phyloP scores from a whole-genome alignment of 2,329 filamentous ascomycete species.

The Tolypocladium cylindrosporum region DNA sequence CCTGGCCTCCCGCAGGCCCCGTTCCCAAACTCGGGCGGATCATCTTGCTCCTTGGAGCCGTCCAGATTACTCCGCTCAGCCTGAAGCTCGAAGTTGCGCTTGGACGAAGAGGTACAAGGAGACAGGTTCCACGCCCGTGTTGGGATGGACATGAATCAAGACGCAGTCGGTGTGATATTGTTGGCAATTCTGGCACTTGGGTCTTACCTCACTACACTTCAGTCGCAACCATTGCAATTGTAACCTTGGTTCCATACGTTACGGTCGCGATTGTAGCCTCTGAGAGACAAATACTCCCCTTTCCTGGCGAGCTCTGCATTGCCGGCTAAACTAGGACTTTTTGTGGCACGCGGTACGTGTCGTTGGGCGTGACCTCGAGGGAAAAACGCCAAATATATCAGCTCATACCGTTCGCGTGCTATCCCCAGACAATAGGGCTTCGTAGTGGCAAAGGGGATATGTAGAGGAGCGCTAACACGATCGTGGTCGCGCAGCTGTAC shows the following conservation, averaged over 20 bases:
- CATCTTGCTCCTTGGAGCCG: background rate
- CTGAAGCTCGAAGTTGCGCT: background rate
- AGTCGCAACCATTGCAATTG: background rate
- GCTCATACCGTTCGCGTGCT: background rate
- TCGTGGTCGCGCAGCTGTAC: background rate
- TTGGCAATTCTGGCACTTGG: background rate
- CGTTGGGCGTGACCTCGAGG: background rate
- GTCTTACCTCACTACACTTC: background rate
- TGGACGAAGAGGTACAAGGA: background rate
- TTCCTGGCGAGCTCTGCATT: background rate
- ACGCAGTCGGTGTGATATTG: background rate
- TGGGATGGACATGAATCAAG: background rate
- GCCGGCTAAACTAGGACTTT: background rate
- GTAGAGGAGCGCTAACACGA: background rate
- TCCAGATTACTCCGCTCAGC: background rate
- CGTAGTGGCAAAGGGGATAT: background rate
- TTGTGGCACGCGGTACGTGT: background rate
- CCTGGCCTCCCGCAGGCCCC: background rate
- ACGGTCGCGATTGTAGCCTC: too few relatives aligned
- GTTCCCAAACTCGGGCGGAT: background rate
- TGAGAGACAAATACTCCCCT: background rate
- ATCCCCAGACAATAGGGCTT: background rate
- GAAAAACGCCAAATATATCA: background rate
- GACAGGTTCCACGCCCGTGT: background rate
- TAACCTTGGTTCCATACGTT: background rate